phyloP scores from a whole-genome alignment of 2,329 filamentous ascomycete species.

The Berkeleyomyces rouxiae region DNA sequence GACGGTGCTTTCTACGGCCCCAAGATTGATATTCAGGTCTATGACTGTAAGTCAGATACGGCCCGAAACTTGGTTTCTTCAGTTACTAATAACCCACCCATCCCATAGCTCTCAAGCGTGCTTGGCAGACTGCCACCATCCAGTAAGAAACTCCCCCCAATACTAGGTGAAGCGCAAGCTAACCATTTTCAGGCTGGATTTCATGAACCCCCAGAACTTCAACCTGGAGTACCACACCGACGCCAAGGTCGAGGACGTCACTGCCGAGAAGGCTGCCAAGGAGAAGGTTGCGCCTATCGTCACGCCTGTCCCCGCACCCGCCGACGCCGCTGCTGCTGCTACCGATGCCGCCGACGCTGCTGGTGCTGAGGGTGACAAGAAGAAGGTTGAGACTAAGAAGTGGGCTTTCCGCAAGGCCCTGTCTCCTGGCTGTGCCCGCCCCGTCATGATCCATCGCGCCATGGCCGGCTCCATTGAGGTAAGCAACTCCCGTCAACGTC shows the following conservation, averaged over 20 bases:
- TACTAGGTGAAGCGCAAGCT: background rate
- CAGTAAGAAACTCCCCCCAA: slow-evolving; percentile 29
- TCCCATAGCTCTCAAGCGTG: slow-evolving; percentile 13
- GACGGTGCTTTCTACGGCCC: slow-evolving; percentile 97
- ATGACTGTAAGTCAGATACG: slow-evolving; percentile 11
- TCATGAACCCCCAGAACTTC: slow-evolving; percentile 55
- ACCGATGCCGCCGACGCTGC: slow-evolving; percentile 13
- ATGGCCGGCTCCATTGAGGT: slow-evolving; percentile 50
- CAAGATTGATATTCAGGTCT: slow-evolving; percentile 95
- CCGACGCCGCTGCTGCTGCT: slow-evolving; percentile 20
- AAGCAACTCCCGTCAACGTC: background rate
- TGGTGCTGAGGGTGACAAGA: slow-evolving; percentile 27
- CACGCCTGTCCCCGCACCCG: slow-evolving; percentile 13
- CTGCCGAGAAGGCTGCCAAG: slow-evolving; percentile 15
- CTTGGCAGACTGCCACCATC: slow-evolving; percentile 78
- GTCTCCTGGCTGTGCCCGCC: slow-evolving; percentile 55
- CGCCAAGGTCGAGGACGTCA: slow-evolving; percentile 28
- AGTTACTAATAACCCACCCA: background rate
- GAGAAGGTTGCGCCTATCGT: slow-evolving; percentile 19
- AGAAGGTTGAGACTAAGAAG: slow-evolving; percentile 24
- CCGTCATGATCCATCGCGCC: slow-evolving; percentile 76
- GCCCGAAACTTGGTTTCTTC: slow-evolving; percentile 20
- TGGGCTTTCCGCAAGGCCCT: slow-evolving; percentile 30
- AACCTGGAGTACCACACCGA: slow-evolving; percentile 72
- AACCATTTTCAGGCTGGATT: slow-evolving; percentile 42